phyloP scores from a whole-genome alignment of 345 rosid species.

The Pelargonium nanum region DNA sequence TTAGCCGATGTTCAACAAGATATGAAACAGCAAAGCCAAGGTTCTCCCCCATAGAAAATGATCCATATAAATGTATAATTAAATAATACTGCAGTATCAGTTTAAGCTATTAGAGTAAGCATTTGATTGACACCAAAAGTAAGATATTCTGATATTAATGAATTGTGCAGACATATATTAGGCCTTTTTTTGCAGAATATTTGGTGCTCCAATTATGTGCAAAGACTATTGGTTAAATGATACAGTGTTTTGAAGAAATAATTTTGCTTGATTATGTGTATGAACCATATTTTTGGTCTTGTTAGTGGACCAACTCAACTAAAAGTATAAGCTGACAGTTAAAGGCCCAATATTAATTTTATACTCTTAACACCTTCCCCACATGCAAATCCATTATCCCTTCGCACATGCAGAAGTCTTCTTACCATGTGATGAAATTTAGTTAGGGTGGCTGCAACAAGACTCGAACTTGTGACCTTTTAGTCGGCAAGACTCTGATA shows the following conservation, averaged over 20 bases:
- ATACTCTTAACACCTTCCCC: no score
- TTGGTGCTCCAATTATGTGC: not conserved
- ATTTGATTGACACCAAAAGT: no score
- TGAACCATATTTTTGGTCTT: not conserved
- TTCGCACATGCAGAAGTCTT: no score
- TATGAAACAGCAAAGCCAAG: not conserved
- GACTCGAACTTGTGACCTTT: no score
- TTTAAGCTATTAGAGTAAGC: not conserved
- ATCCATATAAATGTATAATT: not conserved
- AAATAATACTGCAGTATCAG: not conserved
- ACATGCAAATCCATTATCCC: no score
- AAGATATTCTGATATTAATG: not conserved
- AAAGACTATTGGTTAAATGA: not conserved
- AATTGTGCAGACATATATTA: not conserved
- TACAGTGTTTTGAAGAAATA: not conserved
- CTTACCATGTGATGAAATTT: no score
- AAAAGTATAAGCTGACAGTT: no score
- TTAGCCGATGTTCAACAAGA: not conserved
- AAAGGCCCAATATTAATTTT: no score
- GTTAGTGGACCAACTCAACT: no score
- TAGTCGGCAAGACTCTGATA: no score
- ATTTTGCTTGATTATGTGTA: not conserved
- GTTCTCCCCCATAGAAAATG: not conserved
- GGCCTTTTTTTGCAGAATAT: not conserved
- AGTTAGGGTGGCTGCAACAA: no score